These are phyloP conservation scores for Talaromyces adpressus DNA, from an alignment of 495 filamentous ascomycete genomes.

Conservation along the genomic window DNA sequence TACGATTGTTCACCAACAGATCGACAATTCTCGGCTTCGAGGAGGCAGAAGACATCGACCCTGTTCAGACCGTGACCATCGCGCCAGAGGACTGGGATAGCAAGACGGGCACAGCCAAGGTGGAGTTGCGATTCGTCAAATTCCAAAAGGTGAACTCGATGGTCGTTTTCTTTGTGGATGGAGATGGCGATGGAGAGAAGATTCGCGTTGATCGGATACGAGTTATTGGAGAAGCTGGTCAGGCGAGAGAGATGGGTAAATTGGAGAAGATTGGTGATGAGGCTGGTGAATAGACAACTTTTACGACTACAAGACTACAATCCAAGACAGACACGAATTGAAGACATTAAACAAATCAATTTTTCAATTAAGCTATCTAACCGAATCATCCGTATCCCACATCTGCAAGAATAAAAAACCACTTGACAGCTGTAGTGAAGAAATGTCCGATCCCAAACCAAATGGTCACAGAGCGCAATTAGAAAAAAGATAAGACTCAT, in stretches of 20 bases:
- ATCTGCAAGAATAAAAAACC: not conserved
- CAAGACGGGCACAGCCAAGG: slow-evolving; percentile 74
- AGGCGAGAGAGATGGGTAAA: slow-evolving; percentile 89
- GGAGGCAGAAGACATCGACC: slow-evolving; percentile 77
- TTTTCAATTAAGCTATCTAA: no score
- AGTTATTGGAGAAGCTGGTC: slow-evolving; percentile 84
- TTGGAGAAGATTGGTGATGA: slow-evolving; percentile 91
- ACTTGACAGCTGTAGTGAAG: slow-evolving; percentile 3
- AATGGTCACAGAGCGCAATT: slow-evolving; percentile 37
- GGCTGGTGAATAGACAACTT: slow-evolving; percentile 44
- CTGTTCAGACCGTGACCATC: slow-evolving; percentile 71
- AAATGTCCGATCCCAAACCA: slow-evolving; percentile 46
- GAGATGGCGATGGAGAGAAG: slow-evolving; percentile 80
- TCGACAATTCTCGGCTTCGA: slow-evolving; percentile 89
- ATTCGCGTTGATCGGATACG: slow-evolving; percentile 77
- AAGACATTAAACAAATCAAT: no score
- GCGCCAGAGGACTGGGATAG: slow-evolving; percentile 74
- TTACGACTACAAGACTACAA: slow-evolving; percentile 6
- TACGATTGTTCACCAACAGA: slow-evolving; percentile 80
- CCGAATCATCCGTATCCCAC: not conserved
- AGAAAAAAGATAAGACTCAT: slow-evolving; percentile 28
- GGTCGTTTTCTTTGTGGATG: slow-evolving; percentile 84
- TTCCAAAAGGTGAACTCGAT: slow-evolving; percentile 88
- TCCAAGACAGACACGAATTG: not conserved
- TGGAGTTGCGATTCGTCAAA: slow-evolving; percentile 87